Evolutionary conservation across 768 basidiomycete species (phyloP), one percentile per base, ranked within the genome.

Genomic region (Phlegmacium glaucopus): DNA sequence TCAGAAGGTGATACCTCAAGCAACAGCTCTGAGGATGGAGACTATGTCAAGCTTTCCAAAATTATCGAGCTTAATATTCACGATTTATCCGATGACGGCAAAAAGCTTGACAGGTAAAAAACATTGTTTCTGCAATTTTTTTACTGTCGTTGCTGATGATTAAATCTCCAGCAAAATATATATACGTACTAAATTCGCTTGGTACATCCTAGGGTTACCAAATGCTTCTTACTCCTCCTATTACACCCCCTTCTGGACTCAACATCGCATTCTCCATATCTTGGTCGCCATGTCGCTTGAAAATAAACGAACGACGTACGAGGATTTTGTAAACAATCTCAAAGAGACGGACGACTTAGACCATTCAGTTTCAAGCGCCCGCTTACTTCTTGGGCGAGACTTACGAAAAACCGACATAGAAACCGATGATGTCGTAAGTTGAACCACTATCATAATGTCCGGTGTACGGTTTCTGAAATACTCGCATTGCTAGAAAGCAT

Each of bases 151-250:
- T 28, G 35, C 29, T 39, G 18, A 25, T 35, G 6, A 16, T 27
- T 42, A 18, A 17, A 13, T 10, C 26, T 42, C 9, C 18, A 87
- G 85, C 17, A 79, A 80, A 49, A 75, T 87, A 2, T 88, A 83
- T 50, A 62, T 89, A 25, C 72, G 76, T 38, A 88, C 87, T 0
- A 38, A 69, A 37, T 60, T 65, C 60, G 83, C 85, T 0, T 89
- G 86, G 86, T 89, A 89, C 51, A 83, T 87, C 45, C 70, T 89
- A 2, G 70, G 73, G 9, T 49, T 51, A 2, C 83, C 86, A 0
- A 72, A 78, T 0, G 38, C 42, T 1, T 28, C 45, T 3, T 88
- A 88, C 52, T 40, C 43, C 11, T 62, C 68, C 1, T 76, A 72
- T 44, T 87, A 72, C 55, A 49, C 49, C 1, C 49, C 63, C 0